A percentile compares a stretch with the other conserved stretches of the same genome.
Evolutionary conservation across 352 stramenopile genomes (phyloP).

Genomic region (Globisporangium abappressorium): DNA sequence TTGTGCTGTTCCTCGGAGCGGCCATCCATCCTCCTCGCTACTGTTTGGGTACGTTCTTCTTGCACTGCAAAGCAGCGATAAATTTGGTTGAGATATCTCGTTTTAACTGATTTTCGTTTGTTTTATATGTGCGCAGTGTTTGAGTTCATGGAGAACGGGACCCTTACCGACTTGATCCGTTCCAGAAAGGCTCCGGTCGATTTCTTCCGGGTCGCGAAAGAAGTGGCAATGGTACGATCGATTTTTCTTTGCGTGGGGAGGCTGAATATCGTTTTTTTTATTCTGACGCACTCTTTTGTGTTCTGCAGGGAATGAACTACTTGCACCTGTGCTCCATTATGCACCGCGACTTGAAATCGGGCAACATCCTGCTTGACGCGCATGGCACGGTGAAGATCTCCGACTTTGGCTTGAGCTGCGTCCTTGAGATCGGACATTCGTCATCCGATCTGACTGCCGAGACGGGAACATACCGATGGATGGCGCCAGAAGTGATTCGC

Average conservation of each 20-base stretch:
- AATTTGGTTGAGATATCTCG: not conserved
- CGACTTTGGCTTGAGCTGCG: slow-evolving; percentile 85
- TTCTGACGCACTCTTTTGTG: not conserved
- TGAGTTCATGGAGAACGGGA: slow-evolving; percentile 88
- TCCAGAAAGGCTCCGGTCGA: slow-evolving; percentile 62
- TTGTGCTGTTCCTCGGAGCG: slow-evolving; percentile 82
- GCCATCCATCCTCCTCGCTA: slow-evolving; percentile 77
- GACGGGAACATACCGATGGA: slow-evolving; percentile 92
- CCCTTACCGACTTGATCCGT: slow-evolving; percentile 79
- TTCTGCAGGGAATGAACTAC: slow-evolving; percentile 90
- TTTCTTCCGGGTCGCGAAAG: slow-evolving; percentile 73
- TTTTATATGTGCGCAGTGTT: slow-evolving; percentile 45
- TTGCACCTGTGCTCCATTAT: slow-evolving; percentile 93
- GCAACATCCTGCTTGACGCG: slow-evolving; percentile 89
- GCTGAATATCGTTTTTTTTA: slow-evolving; percentile 1
- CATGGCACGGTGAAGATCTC: slow-evolving; percentile 86
- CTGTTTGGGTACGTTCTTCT: slow-evolving; percentile 50
- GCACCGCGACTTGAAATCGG: slow-evolving; percentile 96
- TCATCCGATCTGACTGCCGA: slow-evolving; percentile 82
- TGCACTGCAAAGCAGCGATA: not conserved
- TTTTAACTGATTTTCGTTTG: not conserved
- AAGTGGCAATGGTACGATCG: slow-evolving; percentile 72
- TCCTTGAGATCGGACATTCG: slow-evolving; percentile 67
- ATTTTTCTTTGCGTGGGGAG: not conserved
- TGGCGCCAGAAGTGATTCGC: slow-evolving; percentile 94